Percentiles rank a stretch among this genome's conserved stretches.
Evolutionary conservation across 352 stramenopile genomes (phyloP).

Genomic region (Phytophthora palmivora): DNA sequence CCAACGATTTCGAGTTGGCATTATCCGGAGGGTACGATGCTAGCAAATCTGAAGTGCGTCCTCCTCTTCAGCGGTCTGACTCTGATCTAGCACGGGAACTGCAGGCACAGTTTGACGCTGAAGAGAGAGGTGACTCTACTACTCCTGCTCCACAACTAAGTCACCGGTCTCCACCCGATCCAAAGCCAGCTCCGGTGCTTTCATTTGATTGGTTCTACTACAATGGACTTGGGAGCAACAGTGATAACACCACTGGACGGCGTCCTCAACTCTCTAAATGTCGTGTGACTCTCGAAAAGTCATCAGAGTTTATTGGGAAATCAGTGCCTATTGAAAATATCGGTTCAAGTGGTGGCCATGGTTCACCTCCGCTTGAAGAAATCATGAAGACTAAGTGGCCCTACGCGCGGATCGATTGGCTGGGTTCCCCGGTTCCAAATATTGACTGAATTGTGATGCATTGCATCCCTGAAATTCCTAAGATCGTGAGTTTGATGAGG

Average conservation of each 20-base stretch:
- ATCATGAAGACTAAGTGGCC: constrained; percentile 85
- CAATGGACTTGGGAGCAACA: constrained; percentile 31
- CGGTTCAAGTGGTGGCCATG: constrained; percentile 50
- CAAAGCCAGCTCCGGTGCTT: constrained; percentile 1
- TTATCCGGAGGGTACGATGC: constrained; percentile 55
- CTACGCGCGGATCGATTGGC: constrained; percentile 58
- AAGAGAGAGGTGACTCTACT: constrained; percentile 30
- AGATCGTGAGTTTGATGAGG: too few species aligned
- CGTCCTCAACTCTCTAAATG: constrained; percentile 56
- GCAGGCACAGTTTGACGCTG: constrained; percentile 79
- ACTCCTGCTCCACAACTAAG: constrained; percentile 2
- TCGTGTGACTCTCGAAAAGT: constrained; percentile 42
- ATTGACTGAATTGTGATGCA: constrained; percentile 44
- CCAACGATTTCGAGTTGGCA: constrained; percentile 69
- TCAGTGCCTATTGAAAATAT: constrained; percentile 65
- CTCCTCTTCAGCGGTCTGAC: constrained; percentile 57
- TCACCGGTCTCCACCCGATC: background rate
- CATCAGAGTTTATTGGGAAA: constrained; percentile 66
- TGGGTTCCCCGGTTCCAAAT: constrained; percentile 43
- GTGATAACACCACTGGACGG: background rate
- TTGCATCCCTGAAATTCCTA: background rate
- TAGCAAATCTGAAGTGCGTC: background rate
- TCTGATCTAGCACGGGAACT: constrained; percentile 75
- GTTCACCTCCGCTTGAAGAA: constrained; percentile 67
- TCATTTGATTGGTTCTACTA: constrained; percentile 53